Evolutionary conservation across 2,329 filamentous ascomycete species (phyloP), one percentile per base, ranked within the genome.

Genomic region (Alternaria tenuissima): DNA sequence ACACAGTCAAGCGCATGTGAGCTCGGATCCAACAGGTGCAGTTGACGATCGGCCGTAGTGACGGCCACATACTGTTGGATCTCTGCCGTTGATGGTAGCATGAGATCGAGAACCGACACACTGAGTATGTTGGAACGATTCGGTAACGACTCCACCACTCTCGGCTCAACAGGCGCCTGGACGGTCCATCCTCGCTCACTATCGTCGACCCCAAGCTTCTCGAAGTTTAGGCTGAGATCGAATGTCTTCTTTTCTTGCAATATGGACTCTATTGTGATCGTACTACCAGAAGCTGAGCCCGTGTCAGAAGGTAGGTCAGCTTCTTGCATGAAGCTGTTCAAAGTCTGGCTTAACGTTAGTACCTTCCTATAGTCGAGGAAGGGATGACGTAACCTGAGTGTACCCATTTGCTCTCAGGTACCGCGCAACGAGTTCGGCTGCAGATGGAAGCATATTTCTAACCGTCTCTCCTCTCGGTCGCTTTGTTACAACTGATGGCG

Each of bases 181-280:
- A 52, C 36, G n/a, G 52, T 61, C 86, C 86, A 88, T 41, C 72
- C 68, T 55, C 71, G 74, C 18, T 79, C 74, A 12, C 63, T 76
- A 56, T 82, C 79, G n/a, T 81, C 75, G 1, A 81, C 61, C 6
- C 81, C 83, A 47, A 85, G 72, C 68, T 85, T 86, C 69, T 89
- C 87, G 62, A 87, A 88, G 3, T 78, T 80, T 26, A 84, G 71
- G 56, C 79, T 85, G 12, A 86, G 71, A 67, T 89, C 87, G 65
- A 85, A 89, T 0, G 78, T 78, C 67, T 81, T 83, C 76, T 89
- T 89, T 75, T 89, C 87, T 49, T 87, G 81, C 7, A 89, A 78
- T n/a, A 89, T 78, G 44, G 82, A 79, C 67, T 89, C 87, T 53
- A 89, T 82, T 3, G 86, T 87, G 72, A 87, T 78, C 54, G 82